Evolutionary conservation across 345 rosid genomes (phyloP), one percentile per base, ranked within the genome.

Genomic region (Acer yangbiense): DNA sequence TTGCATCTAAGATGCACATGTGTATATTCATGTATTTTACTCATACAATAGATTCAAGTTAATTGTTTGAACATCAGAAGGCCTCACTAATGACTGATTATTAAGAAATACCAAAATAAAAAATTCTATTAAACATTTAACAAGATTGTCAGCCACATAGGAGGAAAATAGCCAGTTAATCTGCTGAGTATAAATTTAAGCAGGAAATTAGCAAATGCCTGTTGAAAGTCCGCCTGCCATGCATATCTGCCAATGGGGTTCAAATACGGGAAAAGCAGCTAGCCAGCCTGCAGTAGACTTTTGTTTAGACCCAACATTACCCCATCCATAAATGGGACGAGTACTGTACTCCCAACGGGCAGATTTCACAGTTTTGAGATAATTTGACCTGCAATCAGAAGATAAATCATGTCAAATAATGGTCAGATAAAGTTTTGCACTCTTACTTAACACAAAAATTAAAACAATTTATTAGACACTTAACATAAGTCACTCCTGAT

Each of bases 221-320:
- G 98, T 95, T 83, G 99, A 95, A 78, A 95, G 98, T 78, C 99
- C 98, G 72, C 93, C 93, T 6, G 96, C 99, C 98, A 95, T 90
- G 92, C 99, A 93, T 79, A 92, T 80, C 89, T 95, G 99, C 99
- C 99, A 95, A 72, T 95, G 99, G 74, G 99, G 99, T 89, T 95
- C 99, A 76, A 95, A 95, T 71, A 95, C 90, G 74, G 99, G 98
- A 83, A 95, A 90, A 77, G 91, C 99, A 23, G 99, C 99, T 77
- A 87, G 92, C 99, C 99, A 95, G 71, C 99, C 98, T 14, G 99
- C 99, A 16, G 99, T 90, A 17, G 99, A 89, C 87, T 91, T 92
- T 86, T 93, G 99, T 72, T 84, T 83, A 54, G 87, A 80, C 70
- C 89, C 92, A 76, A 86, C 96, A 91, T 91, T 76, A 75, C 99